A percentile compares a stretch with the other conserved stretches of the same genome.
phyloP scores from a whole-genome alignment of 495 filamentous ascomycete genomes.

The Cercophora newfieldiana region DNA sequence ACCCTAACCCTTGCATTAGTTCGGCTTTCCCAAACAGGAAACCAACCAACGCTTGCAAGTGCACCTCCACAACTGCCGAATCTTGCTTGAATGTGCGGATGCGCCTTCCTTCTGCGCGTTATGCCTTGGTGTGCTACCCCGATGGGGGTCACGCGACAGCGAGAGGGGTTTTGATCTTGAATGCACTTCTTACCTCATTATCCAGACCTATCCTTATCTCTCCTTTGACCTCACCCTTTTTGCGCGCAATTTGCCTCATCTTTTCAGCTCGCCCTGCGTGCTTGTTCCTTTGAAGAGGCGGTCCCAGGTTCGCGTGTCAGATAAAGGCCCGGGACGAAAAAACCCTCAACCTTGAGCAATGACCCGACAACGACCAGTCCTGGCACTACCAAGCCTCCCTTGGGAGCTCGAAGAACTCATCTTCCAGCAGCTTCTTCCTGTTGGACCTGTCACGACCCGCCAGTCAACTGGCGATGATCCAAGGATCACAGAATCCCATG shows the following conservation, averaged over 20 bases:
- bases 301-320: too few species aligned
- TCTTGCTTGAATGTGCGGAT: background rate
- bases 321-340: background rate
- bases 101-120: background rate
- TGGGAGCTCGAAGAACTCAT: background rate
- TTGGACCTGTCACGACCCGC: background rate
- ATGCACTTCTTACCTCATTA: too few species aligned
- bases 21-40: background rate
- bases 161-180: background rate
- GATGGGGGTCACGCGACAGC: background rate
- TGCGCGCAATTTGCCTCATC: background rate
- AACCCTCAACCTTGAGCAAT: background rate
- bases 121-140: background rate
- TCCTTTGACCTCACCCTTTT: background rate
- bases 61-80: background rate
- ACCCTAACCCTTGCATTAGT: background rate
- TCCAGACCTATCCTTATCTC: background rate
- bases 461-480: background rate
- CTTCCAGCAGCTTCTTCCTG: conserved; percentile 3
- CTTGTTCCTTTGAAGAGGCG: too few species aligned
- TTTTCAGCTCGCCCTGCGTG: background rate
- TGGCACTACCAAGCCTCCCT: background rate
- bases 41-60: background rate
- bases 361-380: background rate
- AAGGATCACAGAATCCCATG: background rate